These are phyloP conservation scores for Leishmania arabica DNA, from an alignment of 208 protist genomes.

Conservation along the genomic window DNA sequence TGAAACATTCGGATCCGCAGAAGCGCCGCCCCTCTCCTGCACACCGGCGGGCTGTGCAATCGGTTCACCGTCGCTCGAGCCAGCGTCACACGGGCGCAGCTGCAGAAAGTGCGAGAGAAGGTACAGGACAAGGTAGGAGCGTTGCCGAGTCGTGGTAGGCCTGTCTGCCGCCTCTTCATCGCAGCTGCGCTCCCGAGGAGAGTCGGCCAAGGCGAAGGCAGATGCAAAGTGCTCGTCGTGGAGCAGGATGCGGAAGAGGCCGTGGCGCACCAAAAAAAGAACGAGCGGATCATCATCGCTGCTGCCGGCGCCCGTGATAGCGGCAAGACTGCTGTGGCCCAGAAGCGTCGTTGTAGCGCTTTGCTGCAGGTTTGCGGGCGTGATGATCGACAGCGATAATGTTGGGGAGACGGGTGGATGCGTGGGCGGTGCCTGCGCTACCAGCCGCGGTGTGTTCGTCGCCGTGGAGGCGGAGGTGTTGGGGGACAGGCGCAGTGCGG, in stretches of 20 bases:
- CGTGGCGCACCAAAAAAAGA: constrained; percentile 40
- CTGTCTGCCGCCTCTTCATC: neutral
- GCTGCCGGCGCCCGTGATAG: neutral
- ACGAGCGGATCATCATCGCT: constrained; percentile 14
- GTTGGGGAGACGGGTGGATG: neutral
- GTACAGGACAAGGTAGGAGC: constrained; percentile 12
- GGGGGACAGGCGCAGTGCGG: neutral
- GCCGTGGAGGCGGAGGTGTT: neutral
- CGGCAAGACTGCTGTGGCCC: neutral
- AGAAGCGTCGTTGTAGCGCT: neutral
- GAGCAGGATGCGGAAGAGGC: constrained; percentile 47
- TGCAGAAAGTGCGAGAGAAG: constrained; percentile 25
- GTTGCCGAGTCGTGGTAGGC: constrained; percentile 1
- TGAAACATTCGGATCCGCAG: neutral
- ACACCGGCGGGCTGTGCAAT: neutral
- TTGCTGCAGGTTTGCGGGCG: neutral
- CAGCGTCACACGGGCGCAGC: neutral
- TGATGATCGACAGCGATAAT: neutral
- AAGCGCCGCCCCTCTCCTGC: neutral
- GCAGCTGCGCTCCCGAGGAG: too few relatives aligned
- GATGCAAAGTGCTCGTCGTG: constrained; percentile 30
- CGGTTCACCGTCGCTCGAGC: neutral
- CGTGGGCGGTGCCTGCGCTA: neutral
- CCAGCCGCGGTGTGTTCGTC: neutral
- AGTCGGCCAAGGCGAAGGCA: constrained; percentile 24